These are phyloP conservation scores for Calycina marina DNA, from an alignment of 2,329 filamentous ascomycete genomes.

Conservation along the genomic window DNA sequence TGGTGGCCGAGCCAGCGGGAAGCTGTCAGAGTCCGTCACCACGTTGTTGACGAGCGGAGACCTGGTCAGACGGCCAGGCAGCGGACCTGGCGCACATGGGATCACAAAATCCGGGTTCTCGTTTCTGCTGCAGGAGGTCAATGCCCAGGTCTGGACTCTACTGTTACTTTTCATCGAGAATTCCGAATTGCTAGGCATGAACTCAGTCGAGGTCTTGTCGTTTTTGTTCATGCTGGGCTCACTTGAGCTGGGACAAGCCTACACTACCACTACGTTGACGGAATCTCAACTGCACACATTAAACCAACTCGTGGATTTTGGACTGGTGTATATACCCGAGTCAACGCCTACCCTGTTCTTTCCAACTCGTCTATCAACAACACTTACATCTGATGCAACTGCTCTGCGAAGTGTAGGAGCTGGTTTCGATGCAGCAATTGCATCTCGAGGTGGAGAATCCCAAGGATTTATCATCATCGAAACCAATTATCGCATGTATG, in stretches of 20 bases:
- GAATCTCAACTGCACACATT: slow-evolving; percentile 76
- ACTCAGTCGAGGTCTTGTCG: slow-evolving; percentile 83
- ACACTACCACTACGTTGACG: slow-evolving; percentile 73
- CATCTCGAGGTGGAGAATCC: slow-evolving; percentile 27
- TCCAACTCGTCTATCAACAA: slow-evolving; percentile 86
- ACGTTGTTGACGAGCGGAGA: slow-evolving; percentile 67
- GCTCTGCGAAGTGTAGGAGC: slow-evolving; percentile 56
- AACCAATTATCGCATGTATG: slow-evolving; percentile 95
- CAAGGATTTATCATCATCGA: slow-evolving; percentile 89
- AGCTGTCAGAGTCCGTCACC: slow-evolving; percentile 67
- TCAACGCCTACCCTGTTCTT: slow-evolving; percentile 52
- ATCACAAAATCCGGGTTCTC: slow-evolving; percentile 93
- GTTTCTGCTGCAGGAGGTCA: slow-evolving; percentile 86
- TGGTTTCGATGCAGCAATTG: slow-evolving; percentile 51
- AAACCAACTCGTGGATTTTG: slow-evolving; percentile 81
- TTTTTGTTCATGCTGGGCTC: slow-evolving; percentile 94
- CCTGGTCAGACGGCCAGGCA: slow-evolving; percentile 62
- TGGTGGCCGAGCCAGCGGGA: slow-evolving; percentile 31
- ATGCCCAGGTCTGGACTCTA: slow-evolving; percentile 93
- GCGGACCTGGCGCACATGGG: slow-evolving; percentile 36
- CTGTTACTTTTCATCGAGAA: slow-evolving; percentile 87
- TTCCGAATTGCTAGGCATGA: slow-evolving; percentile 55
- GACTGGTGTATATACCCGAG: slow-evolving; percentile 66
- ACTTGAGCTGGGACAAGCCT: slow-evolving; percentile 80
- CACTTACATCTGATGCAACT: slow-evolving; percentile 61